Percentiles rank a stretch among this genome's conserved stretches.
Conservation (phyloP, 2,329 filamentous ascomycete genomes). For the Xylaria sp. region DNA sequence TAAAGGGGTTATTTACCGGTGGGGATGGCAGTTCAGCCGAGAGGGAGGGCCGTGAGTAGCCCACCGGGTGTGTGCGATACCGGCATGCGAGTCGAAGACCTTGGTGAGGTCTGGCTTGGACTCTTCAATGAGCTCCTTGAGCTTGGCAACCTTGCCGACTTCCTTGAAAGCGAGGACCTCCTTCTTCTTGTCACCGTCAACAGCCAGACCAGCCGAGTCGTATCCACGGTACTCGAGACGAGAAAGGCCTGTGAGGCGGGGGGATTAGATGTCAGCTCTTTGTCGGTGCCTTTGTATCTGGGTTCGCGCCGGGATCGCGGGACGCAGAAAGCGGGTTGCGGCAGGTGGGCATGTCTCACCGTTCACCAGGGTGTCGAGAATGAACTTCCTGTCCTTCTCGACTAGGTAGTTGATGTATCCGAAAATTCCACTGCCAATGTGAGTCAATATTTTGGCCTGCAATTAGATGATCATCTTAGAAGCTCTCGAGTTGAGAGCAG, state of each 20-base stretch:
- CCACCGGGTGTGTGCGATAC: constrained; percentile 99
- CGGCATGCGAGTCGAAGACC: constrained; percentile 96
- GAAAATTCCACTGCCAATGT: constrained; percentile 76
- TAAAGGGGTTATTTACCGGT: constrained; percentile 67
- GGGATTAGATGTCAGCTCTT: constrained; percentile 34
- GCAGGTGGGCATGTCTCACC: constrained; percentile 58
- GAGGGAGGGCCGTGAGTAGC: constrained; percentile 96
- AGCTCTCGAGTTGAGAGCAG: neutral
- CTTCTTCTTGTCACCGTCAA: constrained; percentile 99
- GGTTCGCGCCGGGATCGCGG: neutral
- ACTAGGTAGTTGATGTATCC: constrained; percentile 99
- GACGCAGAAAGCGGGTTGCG: constrained; percentile 13
- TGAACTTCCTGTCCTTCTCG: constrained; percentile 97
- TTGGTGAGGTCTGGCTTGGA: constrained; percentile 83
- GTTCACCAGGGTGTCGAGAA: constrained; percentile 94
- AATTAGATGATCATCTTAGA: constrained; percentile 12
- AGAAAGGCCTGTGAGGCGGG: constrained; percentile 69
- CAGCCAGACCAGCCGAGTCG: constrained; percentile 92
- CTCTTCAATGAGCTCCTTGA: constrained; percentile 89
- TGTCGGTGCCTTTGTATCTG: neutral
- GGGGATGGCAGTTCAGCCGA: constrained; percentile 95
- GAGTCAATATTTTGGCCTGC: constrained; percentile 30
- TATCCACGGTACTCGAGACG: constrained; percentile 98
- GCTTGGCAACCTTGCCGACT: constrained; percentile 97
- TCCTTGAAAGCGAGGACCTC: constrained; percentile 98